These are phyloP conservation scores for Kluyveromyces siamensis DNA, from an alignment of 805 yeast genomes.

Conservation along the genomic window DNA sequence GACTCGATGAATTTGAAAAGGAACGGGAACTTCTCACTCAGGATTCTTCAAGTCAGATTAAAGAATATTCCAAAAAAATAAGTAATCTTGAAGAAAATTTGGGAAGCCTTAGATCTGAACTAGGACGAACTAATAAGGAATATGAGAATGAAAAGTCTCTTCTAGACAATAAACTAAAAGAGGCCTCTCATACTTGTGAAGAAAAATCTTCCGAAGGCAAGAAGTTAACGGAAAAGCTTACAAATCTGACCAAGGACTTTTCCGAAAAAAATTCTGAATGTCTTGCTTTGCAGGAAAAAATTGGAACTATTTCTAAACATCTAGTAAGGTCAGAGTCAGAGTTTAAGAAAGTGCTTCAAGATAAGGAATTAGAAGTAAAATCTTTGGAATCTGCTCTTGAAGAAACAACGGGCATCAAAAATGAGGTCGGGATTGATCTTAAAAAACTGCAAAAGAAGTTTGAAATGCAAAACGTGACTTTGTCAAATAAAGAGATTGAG, in stretches of 20 bases:
- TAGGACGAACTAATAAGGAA: background rate
- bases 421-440: background rate
- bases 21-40: conserved; percentile 41
- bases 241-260: background rate
- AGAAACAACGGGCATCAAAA: background rate
- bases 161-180: background rate
- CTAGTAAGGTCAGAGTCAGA: background rate
- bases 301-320: background rate
- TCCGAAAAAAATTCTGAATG: background rate
- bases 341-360: background rate
- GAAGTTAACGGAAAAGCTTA: background rate
- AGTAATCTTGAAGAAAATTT: conserved; percentile 7
- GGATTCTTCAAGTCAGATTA: conserved; percentile 39
- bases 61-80: conserved; percentile 34
- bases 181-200: background rate
- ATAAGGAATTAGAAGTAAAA: background rate
- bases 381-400: background rate
- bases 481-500: background rate
- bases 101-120: background rate
- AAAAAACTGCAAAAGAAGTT: background rate
- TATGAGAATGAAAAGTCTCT: conserved; percentile 3
- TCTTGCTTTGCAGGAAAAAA: background rate
- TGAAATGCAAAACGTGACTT: background rate
- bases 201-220: background rate
- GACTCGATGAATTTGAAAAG: conserved; percentile 37